Evolutionary conservation across 2,329 filamentous ascomycete species (phyloP).

Genomic region (Penicillium freii): DNA sequence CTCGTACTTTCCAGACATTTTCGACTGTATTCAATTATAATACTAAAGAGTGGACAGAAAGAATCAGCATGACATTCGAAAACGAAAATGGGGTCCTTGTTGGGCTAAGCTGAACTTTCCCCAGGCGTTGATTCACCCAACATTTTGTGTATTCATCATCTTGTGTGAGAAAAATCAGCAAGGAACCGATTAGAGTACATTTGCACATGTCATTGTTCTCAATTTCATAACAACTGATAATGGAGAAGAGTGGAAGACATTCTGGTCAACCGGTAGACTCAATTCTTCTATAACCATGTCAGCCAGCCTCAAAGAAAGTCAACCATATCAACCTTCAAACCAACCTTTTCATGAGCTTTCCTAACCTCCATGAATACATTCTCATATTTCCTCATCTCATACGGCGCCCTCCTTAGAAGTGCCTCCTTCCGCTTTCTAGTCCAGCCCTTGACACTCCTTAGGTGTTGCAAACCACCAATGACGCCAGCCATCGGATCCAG

Average conservation of each 20-base stretch:
- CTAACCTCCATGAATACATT: conserved; percentile 11
- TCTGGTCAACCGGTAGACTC: not conserved
- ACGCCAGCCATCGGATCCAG: conserved; percentile 21
- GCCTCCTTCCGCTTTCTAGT: conserved; percentile 24
- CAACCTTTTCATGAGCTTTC: conserved; percentile 13
- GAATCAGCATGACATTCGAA: conserved; percentile 15
- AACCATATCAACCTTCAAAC: not conserved
- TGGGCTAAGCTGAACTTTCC: conserved; percentile 1
- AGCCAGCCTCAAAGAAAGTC: not conserved
- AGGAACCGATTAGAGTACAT: not conserved
- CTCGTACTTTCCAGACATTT: conserved; percentile 15
- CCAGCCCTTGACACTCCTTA: conserved; percentile 27
- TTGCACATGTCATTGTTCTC: not conserved
- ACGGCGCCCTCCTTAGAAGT: conserved; percentile 16
- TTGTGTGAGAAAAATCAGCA: too few species aligned
- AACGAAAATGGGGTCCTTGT: conserved; percentile 17
- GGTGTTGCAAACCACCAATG: conserved; percentile 13
- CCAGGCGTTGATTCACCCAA: too few species aligned
- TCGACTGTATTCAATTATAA: conserved; percentile 10
- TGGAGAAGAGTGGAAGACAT: not conserved
- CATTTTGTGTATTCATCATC: not conserved
- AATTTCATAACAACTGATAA: not conserved
- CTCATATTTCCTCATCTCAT: conserved; percentile 15
- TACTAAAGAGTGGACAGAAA: conserved; percentile 10
- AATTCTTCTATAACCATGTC: not conserved